Percentiles rank a stretch among this genome's conserved stretches.
Conservation (phyloP, 2,329 filamentous ascomycete species). For the Alternaria longipes region DNA sequence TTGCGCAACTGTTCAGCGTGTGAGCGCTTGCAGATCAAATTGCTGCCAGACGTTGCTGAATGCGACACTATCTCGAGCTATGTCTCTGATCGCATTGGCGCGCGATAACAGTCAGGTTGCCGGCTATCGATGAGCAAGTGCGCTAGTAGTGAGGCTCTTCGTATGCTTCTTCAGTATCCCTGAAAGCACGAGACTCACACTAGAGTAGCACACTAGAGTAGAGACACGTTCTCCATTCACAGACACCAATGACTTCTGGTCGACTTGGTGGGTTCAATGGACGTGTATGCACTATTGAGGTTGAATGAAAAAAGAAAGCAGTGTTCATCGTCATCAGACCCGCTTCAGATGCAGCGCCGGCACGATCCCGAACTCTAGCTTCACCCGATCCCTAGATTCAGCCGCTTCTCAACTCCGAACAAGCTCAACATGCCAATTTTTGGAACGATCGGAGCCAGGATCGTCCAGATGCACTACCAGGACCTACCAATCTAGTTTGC, state of each 20-base stretch:
- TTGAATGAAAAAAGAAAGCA: background rate
- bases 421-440: background rate
- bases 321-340: conserved; percentile 1
- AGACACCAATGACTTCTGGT: background rate
- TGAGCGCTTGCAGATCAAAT: background rate
- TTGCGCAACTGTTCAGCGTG: background rate
- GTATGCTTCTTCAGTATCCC: background rate
- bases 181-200: background rate
- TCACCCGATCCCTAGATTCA: background rate
- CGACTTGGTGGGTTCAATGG: background rate
- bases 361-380: conserved; percentile 5
- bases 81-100: background rate
- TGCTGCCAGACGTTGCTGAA: background rate
- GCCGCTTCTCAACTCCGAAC: background rate
- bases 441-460: background rate
- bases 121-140: too few species aligned
- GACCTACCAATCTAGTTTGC: background rate
- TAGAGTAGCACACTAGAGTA: background rate
- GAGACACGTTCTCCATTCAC: background rate
- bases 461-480: background rate
- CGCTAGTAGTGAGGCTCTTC: background rate
- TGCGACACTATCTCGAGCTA: background rate
- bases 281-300: background rate
- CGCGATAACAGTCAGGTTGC: background rate
- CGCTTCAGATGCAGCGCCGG: background rate